Base-by-base conservation (phyloP, 2,329 filamentous ascomycete species). In the Knoxdaviesia proteae region DNA sequence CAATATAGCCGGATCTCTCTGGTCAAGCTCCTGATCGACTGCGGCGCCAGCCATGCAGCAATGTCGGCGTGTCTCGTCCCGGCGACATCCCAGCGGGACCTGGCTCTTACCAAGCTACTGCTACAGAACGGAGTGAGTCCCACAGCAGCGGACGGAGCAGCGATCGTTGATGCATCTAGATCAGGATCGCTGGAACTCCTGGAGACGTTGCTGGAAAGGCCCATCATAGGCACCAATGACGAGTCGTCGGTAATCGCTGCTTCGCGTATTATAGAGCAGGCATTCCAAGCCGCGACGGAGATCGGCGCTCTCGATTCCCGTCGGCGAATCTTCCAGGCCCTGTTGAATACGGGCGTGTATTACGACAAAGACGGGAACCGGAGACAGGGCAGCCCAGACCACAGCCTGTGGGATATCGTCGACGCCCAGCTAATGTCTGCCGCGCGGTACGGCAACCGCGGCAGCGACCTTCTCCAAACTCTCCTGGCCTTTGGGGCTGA, bases 231-330 rank as follows among this genome's bases (percentile, higher is more conserved):
- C 20, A 20, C 20, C 20, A 20, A 20, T 20, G 20, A 20, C 20
- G 20, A 20, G 20, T 20, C 20, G 20, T 20, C 20, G 20, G 20
- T 20, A 20, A 3, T 53, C 59, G 35, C 64, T 74, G 52, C 20
- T 20, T 20, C 20, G 20, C 20, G 20, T 20, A 20, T 20, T 3
- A 20, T 20, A 3, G 20, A 20, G 20, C 20, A 20, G 36, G 69
- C 65, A 0, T 74, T 75, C 38, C 65, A 72, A 46, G 69, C 68
- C 2, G 68, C 70, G 0, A 71, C 66, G 0, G 64, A 69, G 42
- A 58, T 73, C 2, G 54, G 62, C 2, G 65, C 73, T 45, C 52
- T 74, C 5, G 59, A 59, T 42, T 63, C 60, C 36, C 58, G 69
- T 2, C 63, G 63, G 0, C 59, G 60, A 29, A 57, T 74, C 3